Percentiles rank a stretch among this genome's conserved stretches.
Conservation (phyloP, 805 yeast genomes). For the Candida palmyrensis region DNA sequence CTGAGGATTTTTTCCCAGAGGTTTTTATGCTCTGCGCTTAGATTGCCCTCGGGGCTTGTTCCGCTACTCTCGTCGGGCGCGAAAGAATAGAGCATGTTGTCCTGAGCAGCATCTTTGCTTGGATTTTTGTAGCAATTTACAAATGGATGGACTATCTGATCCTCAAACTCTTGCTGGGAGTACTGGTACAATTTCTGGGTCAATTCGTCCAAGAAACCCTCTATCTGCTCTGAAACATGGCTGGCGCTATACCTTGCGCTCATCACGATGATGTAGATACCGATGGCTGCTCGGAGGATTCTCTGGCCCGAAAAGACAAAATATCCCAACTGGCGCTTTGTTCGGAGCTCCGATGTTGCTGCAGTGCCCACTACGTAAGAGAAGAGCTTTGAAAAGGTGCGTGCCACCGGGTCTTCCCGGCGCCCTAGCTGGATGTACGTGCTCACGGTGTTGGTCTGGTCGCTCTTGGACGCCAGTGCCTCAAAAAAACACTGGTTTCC, state of each 20-base stretch:
- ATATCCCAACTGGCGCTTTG: constrained; percentile 58
- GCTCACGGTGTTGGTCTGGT: constrained; percentile 48
- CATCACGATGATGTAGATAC: constrained; percentile 54
- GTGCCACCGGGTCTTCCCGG: constrained; percentile 26
- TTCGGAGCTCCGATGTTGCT: constrained; percentile 45
- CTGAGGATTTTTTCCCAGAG: constrained; percentile 47
- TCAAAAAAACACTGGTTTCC: constrained; percentile 18
- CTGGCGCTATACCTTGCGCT: constrained; percentile 43
- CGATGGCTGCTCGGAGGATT: constrained; percentile 46
- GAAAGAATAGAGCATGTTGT: constrained; percentile 17
- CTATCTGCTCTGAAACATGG: constrained; percentile 40
- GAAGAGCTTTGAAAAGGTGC: constrained; percentile 42
- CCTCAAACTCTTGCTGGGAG: constrained; percentile 30
- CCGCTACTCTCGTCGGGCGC: constrained; percentile 23
- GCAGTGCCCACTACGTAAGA: constrained; percentile 43
- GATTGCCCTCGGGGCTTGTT: constrained; percentile 11
- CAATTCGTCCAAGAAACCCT: constrained; percentile 42
- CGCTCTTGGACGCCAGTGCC: constrained; percentile 30
- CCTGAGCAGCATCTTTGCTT: constrained; percentile 1
- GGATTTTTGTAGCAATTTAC: constrained; percentile 14
- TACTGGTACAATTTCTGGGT: constrained; percentile 23
- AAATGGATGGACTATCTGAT: constrained; percentile 32
- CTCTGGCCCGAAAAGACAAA: constrained; percentile 54
- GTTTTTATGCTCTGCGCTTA: constrained; percentile 34
- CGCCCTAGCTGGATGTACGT: constrained; percentile 55